phyloP scores from a whole-genome alignment of 257 asterid genomes.

The Nicotiana knightiana region DNA sequence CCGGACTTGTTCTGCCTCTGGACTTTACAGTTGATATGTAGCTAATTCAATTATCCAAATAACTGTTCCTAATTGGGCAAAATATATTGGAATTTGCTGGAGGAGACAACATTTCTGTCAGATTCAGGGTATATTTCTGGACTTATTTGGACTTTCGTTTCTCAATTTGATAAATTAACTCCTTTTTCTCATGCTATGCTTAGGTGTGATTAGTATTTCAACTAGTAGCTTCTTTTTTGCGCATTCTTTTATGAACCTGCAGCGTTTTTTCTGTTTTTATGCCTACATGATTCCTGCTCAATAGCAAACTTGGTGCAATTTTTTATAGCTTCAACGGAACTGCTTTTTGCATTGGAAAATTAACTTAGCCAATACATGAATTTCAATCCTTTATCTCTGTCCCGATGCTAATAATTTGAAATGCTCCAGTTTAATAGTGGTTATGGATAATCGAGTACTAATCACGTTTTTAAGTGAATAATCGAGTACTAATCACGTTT shows the following conservation, averaged over 20 bases:
- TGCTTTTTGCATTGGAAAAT: not conserved
- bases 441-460: not conserved
- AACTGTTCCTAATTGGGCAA: not conserved
- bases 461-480: not conserved
- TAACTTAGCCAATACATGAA: not conserved
- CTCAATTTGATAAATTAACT: conserved; percentile 31
- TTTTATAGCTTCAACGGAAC: not conserved
- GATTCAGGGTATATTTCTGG: not conserved
- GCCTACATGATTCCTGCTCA: not conserved
- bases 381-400: not conserved
- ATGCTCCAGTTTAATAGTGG: not conserved
- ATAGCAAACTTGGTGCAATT: not conserved
- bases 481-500: not conserved
- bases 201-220: not conserved
- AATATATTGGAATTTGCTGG: not conserved
- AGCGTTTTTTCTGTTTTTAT: not conserved
- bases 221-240: not conserved
- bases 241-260: not conserved
- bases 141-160: conserved; percentile 7
- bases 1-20: not conserved
- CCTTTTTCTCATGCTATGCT: not conserved
- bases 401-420: not conserved
- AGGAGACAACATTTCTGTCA: not conserved
- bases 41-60: not conserved
- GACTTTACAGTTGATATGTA: not conserved